Evolutionary conservation across 2,329 filamentous ascomycete genomes (phyloP).

Genomic region (Cryphonectria japonica): DNA sequence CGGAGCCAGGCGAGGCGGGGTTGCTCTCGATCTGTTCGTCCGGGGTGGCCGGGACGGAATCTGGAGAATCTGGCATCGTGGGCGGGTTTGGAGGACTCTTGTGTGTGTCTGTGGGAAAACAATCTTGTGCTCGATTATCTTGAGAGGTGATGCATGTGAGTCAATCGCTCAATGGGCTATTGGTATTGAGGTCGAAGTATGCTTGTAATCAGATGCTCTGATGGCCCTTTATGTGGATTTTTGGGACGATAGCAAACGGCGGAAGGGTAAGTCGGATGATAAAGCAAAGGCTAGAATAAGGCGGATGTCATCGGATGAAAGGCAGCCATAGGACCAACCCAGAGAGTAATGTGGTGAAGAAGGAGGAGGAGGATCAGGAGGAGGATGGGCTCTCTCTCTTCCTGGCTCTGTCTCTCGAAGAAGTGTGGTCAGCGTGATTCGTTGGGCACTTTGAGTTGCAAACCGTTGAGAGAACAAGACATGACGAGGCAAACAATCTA

Average conservation of each 20-base stretch:
- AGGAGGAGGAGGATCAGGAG: not conserved
- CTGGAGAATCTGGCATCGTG: slow-evolving; percentile 37
- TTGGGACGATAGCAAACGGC: not conserved
- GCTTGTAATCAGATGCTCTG: slow-evolving; percentile 5
- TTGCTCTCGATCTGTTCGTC: slow-evolving; percentile 48
- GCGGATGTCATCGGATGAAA: not conserved
- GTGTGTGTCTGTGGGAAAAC: not conserved
- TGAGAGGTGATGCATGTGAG: slow-evolving; percentile 16
- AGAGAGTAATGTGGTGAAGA: not conserved
- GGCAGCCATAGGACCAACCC: not conserved
- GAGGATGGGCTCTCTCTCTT: not conserved
- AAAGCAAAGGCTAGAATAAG: not conserved
- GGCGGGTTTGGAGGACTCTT: not conserved
- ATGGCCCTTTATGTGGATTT: not conserved
- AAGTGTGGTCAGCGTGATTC: not conserved
- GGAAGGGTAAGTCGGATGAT: not conserved
- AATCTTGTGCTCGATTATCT: slow-evolving; percentile 1
- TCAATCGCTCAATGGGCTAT: not conserved
- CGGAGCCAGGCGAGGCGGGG: slow-evolving; percentile 49
- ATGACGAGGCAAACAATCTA: not conserved
- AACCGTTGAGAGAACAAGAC: not conserved
- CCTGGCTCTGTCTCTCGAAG: not conserved
- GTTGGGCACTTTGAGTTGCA: not conserved
- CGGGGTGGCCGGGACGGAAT: slow-evolving; percentile 48
- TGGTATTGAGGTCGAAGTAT: not conserved